Evolutionary conservation across 805 yeast species (phyloP).

Genomic region (Zygosaccharomyces bisporus): DNA sequence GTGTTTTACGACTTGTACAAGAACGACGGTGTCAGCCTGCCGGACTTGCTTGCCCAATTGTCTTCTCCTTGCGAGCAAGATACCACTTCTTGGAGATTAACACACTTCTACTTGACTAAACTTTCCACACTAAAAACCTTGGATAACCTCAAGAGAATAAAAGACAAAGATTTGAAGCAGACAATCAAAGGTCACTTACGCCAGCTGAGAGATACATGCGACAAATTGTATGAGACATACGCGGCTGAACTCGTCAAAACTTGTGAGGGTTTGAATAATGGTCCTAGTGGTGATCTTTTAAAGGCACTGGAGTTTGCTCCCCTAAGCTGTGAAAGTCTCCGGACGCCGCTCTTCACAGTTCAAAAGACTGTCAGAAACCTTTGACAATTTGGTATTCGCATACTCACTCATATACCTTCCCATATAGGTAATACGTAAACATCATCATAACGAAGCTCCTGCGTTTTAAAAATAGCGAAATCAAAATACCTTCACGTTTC

Average conservation of each 20-base stretch:
- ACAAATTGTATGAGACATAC: conserved; percentile 17
- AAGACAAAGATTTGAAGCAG: conserved; percentile 18
- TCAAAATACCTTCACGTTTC: background rate
- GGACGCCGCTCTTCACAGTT: conserved; percentile 11
- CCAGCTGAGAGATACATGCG: conserved; percentile 25
- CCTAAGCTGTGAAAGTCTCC: conserved; percentile 10
- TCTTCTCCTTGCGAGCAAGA: background rate
- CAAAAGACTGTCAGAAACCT: conserved; percentile 24
- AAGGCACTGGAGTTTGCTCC: conserved; percentile 14
- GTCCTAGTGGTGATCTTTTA: conserved; percentile 9
- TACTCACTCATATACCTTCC: conserved; percentile 9
- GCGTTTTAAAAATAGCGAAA: background rate
- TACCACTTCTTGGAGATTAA: conserved; percentile 23
- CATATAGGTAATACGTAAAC: conserved; percentile 13
- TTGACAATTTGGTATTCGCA: conserved; percentile 2
- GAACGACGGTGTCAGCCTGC: conserved; percentile 15
- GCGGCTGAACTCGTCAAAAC: conserved; percentile 6
- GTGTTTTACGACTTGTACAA: conserved; percentile 23
- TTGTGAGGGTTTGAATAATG: conserved; percentile 9
- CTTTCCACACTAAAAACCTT: conserved; percentile 31
- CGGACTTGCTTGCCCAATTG: conserved; percentile 1
- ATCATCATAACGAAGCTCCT: background rate
- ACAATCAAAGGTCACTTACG: conserved; percentile 20
- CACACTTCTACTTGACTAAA: conserved; percentile 23
- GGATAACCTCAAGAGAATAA: conserved; percentile 27